Conservation (phyloP, 2,329 filamentous ascomycete species). For the Aspergillus pseudonomiae region DNA sequence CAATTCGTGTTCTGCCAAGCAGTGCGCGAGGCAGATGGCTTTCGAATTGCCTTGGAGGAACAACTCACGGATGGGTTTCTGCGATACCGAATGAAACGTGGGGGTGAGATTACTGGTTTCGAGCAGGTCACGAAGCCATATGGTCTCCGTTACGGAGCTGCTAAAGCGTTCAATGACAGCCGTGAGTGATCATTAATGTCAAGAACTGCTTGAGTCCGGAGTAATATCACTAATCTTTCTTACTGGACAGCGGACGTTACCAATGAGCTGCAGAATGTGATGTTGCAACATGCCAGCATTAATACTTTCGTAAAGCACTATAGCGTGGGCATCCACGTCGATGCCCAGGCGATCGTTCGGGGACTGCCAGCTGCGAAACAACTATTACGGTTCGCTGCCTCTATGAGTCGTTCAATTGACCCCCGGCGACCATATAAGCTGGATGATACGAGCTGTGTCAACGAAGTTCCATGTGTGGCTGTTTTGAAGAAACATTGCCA, state of each 20-base stretch:
- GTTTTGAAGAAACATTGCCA: too few relatives aligned
- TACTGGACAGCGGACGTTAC: slow-evolving; percentile 17
- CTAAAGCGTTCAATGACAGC: slow-evolving; percentile 41
- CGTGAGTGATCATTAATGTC: too few relatives aligned
- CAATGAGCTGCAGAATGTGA: slow-evolving; percentile 26
- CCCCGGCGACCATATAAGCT: slow-evolving; percentile 27
- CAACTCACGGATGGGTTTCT: slow-evolving; percentile 28
- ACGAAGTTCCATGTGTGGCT: slow-evolving; percentile 19
- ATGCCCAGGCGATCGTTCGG: slow-evolving; percentile 29
- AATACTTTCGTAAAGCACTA: slow-evolving; percentile 33
- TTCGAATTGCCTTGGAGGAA: slow-evolving; percentile 29
- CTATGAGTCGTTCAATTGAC: slow-evolving; percentile 31
- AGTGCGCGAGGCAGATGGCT: slow-evolving; percentile 23
- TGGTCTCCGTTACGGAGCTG: slow-evolving; percentile 33
- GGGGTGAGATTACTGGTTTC: slow-evolving; percentile 38
- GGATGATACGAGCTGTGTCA: slow-evolving; percentile 29
- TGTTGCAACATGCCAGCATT: slow-evolving; percentile 30
- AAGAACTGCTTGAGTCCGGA: too few relatives aligned
- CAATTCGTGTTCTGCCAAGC: slow-evolving; percentile 36
- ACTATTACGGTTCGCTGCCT: slow-evolving; percentile 29
- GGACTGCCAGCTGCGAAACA: slow-evolving; percentile 25
- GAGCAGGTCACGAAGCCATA: slow-evolving; percentile 35
- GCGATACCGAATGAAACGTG: slow-evolving; percentile 22
- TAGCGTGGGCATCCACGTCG: slow-evolving; percentile 29
- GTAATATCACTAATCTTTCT: neutral